Base-by-base conservation (phyloP, 768 basidiomycete genomes). In the Lyophyllum semitale region DNA sequence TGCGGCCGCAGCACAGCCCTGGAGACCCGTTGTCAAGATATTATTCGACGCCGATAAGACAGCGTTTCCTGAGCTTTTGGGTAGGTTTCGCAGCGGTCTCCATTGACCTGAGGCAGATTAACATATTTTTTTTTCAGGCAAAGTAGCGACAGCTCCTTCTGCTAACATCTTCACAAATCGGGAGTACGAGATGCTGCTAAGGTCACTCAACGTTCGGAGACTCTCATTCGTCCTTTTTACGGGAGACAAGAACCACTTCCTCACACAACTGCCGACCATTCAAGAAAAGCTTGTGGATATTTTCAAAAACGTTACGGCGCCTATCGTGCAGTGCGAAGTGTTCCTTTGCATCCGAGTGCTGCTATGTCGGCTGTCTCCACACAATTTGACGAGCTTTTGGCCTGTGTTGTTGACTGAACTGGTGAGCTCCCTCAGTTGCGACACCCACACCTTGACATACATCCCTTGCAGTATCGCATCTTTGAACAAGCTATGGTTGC, bases 261-360 rank as follows among this genome's bases (percentile, higher is more conserved):
- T 98, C 47, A 86, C 85, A 0, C 91, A 94, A 57, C 77, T 99
- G 30, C 97, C 97, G 15, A 83, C 84, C 26, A 92, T 99, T n/a
- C 95, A 98, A 69, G 97, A 98, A 73, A 97, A 91, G 72, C 78
- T 99, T 13, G 97, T 97, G 9, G 97, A 99, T 59, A 87, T 95
- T 2, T 73, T 98, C 44, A 85, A 91, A 30, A 91, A 85, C 60
- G 83, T 85, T 15, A 76, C 89, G 1, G 84, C 92, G 3, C 87
- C 95, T 1, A 78, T 89, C 45, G 94, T 99, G 0, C 91, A 95
- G 66, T 89, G 89, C 64, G 96, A 99, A 71, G 94, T 95, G 8
- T 99, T 94, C 69, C 80, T 98, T 13, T 98, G 95, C 65, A 84
- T 98, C 46, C 82, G 97, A 11, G 90, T 98, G 2, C 72, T 98